Conservation (phyloP, 2,329 filamentous ascomycete genomes). For the Didymella segeticola region DNA sequence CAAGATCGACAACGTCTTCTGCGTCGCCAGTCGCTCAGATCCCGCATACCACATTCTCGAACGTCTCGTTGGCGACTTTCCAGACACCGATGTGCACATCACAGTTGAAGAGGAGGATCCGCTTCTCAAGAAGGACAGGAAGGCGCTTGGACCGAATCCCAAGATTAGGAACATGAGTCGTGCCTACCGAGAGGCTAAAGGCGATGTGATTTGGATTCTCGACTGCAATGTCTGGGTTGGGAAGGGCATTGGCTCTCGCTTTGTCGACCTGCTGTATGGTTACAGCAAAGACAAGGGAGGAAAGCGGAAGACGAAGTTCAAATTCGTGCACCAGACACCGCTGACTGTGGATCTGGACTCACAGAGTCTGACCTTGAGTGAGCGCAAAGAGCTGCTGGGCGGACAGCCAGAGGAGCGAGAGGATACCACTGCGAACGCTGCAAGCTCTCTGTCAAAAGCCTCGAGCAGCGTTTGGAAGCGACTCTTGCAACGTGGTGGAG, state of each 20-base stretch:
- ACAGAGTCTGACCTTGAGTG: conserved; percentile 34
- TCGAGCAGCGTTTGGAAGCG: conserved; percentile 30
- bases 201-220: conserved; percentile 90
- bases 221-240: conserved; percentile 97
- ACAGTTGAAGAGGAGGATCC: conserved; percentile 85
- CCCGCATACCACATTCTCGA: conserved; percentile 78
- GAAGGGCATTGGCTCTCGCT: conserved; percentile 77
- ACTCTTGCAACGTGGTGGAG: conserved; percentile 65
- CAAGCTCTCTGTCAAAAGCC: conserved; percentile 34
- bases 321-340: conserved; percentile 94
- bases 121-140: conserved; percentile 63
- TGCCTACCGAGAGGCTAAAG: conserved; percentile 83
- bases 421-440: conserved; percentile 34
- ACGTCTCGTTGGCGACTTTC: conserved; percentile 75
- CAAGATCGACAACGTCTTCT: conserved; percentile 82
- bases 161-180: conserved; percentile 97
- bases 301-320: conserved; percentile 61
- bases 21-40: conserved; percentile 76
- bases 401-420: conserved; percentile 26
- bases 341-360: conserved; percentile 75
- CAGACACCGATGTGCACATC: conserved; percentile 72
- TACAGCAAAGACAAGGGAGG: conserved; percentile 51
- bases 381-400: conserved; percentile 42
- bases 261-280: conserved; percentile 88
- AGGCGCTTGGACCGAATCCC: conserved; percentile 85